Evolutionary conservation across 345 rosid genomes (phyloP), one percentile per base, ranked within the genome.

Genomic region (Hibiscus mutabilis): DNA sequence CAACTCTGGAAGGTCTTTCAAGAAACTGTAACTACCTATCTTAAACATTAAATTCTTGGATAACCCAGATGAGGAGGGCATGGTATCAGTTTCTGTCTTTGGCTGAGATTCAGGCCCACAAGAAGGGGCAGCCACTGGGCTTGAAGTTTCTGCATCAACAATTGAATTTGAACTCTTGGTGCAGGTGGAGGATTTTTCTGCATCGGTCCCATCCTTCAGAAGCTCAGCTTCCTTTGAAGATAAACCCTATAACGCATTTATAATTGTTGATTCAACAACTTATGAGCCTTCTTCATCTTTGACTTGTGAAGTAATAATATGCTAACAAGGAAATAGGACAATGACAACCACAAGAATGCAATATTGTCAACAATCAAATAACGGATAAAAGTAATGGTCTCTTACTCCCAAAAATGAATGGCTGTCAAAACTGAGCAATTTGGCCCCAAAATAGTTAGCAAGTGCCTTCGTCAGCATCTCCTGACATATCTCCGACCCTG

Each of bases 401-500:
- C 91, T 91, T 91, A 91, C 98, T 75, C 89, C 89, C 86, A 91
- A 73, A 79, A 89, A 82, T 31, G 85, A 79, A 80, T 85, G 86
- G 75, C 88, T 86, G 78, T 93, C 98, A 83, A 86, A 89, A 78
- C 91, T 79, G 59, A 93, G 96, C 83, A 93, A 76, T 79, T 89
- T 91, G 49, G 98, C 88, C 75, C 85, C 87, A 65, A 87, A 91
- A 82, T 84, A 75, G 42, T 81, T 85, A 51, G 97, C 98, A 80
- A 93, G 96, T 55, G 98, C 96, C 83, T 86, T 89, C 40, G 81
- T 90, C 85, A 93, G 79, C 97, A 86, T 86, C 82, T 93, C 93
- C 84, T 93, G 97, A 75, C 89, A 93, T 76, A 90, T 86, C 77
- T 87, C 97, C 25, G 98, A 93, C 76, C 97, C 98, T 93, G 75